phyloP scores from a whole-genome alignment of 305 asterid species.

The Vinca major region DNA sequence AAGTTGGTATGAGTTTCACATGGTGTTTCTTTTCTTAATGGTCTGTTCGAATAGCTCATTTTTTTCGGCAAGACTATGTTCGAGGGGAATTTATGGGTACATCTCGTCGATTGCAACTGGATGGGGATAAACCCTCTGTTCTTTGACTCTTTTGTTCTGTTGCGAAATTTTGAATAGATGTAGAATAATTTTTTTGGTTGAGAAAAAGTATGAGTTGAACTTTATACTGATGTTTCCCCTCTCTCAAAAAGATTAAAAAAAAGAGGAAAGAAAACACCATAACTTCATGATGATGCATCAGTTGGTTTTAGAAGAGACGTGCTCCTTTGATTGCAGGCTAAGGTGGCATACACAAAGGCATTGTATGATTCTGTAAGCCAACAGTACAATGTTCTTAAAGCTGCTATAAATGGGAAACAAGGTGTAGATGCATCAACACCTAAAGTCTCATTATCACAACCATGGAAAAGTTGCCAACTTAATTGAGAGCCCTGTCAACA shows the following conservation, averaged over 20 bases:
- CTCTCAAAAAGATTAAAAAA: no score
- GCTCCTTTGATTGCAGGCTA: conserved; percentile 45
- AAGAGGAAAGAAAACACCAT: no score
- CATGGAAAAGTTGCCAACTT: conserved; percentile 46
- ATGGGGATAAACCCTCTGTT: background rate
- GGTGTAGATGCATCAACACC: conserved; percentile 64
- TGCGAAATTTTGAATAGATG: background rate
- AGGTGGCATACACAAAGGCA: conserved; percentile 37
- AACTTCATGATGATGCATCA: background rate
- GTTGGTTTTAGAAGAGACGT: background rate
- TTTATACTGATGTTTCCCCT: no score
- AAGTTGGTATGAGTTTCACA: background rate
- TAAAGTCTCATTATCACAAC: conserved; percentile 53
- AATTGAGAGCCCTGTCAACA: conserved; percentile 3
- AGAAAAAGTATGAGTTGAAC: background rate
- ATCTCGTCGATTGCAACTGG: background rate
- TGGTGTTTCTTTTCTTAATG: background rate
- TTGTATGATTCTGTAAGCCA: conserved; percentile 48
- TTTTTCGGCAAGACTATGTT: background rate
- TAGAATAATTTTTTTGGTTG: background rate
- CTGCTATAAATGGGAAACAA: conserved; percentile 71
- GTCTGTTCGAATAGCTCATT: background rate
- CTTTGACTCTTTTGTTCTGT: background rate
- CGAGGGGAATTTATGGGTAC: background rate
- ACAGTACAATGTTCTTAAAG: conserved; percentile 61